A percentile compares a stretch with the other conserved stretches of the same genome.
These are phyloP conservation scores for Xanthoconium separans DNA, from an alignment of 1,284 basidiomycete species.

Conservation along the genomic window DNA sequence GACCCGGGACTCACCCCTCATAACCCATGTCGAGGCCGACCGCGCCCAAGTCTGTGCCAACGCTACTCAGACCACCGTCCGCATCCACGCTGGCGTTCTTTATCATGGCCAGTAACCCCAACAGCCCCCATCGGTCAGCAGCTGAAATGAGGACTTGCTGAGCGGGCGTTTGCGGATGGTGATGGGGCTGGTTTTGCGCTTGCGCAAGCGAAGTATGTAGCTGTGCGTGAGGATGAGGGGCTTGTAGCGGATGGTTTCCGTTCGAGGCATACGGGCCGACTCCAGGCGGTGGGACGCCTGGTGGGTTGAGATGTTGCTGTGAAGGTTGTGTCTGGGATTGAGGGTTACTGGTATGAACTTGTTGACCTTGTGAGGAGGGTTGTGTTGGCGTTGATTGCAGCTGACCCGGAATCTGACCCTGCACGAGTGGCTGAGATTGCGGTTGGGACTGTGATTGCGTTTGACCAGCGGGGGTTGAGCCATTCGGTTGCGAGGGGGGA, in stretches of 20 bases:
- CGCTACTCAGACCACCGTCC: conserved; percentile 82
- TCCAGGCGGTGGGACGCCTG: conserved; percentile 50
- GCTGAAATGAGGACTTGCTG: conserved; percentile 94
- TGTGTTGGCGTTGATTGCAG: conserved; percentile 25
- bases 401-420: conserved; percentile 32
- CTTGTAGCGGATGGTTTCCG: conserved; percentile 39
- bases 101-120: conserved; percentile 89
- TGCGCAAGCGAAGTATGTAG: conserved; percentile 31
- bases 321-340: conserved; percentile 27
- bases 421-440: conserved; percentile 25
- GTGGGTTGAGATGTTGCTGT: conserved; percentile 46
- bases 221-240: conserved; percentile 31
- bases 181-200: conserved; percentile 34
- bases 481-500: conserved; percentile 30
- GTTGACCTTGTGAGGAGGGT: conserved; percentile 40
- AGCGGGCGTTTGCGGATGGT: conserved; percentile 83
- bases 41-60: conserved; percentile 91
- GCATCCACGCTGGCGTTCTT: conserved; percentile 79
- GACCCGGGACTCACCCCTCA: conserved; percentile 62
- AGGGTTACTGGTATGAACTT: conserved; percentile 30
- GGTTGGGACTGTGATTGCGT: conserved; percentile 32
- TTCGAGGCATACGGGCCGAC: conserved; percentile 42
- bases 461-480: conserved; percentile 28
- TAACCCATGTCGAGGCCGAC: conserved; percentile 91
- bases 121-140: conserved; percentile 93